Evolutionary conservation across 1,284 basidiomycete species (phyloP), one percentile per base, ranked within the genome.

Genomic region (Malassezia japonica): DNA sequence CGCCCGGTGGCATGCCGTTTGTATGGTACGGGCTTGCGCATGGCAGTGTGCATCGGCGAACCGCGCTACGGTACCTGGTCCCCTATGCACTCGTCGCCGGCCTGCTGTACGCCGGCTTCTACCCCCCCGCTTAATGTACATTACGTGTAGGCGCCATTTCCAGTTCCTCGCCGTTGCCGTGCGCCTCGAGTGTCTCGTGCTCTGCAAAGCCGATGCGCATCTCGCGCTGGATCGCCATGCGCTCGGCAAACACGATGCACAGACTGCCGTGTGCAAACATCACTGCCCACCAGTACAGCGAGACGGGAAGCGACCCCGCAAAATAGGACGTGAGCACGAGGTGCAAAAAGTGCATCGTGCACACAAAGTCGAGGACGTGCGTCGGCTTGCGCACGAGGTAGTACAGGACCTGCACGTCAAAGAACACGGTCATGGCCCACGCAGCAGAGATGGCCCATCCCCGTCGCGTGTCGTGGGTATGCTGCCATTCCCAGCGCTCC

Each of bases 301-400:
- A 82, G 66, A 85, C 85, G 2, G 94, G 92, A 67, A 96, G 78
- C 6, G 83, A 79, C 39, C 83, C 81, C 2, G 89, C 82, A 74
- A 91, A 94, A 75, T 90, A 92, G 15, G 86, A 88, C 38, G 90
- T 91, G 48, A 95, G 76, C 46, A 95, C 82, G 43, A 94, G 76
- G 74, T 98, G 90, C 67, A 85, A 83, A 77, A 94, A 84, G 47
- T 86, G 77, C 46, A 96, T 81, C 0, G 94, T 96, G 50, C 92
- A 74, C 7, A 85, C 79, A 75, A 95, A 95, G 76, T 98, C 92
- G 61, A 98, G 83, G 66, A 98, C 85, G 65, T 94, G 81, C 5
- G 90, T 87, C 36, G 94, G 92, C 31, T 87, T 79, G 34, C 89
- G 82, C 71, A 98, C 79, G 60, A 98, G 78, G 60, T 81, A 79